A percentile compares a stretch with the other conserved stretches of the same genome.
These are phyloP conservation scores for Stagonosporopsis chrysanthemi DNA, from an alignment of 2,329 filamentous ascomycete genomes.

Conservation along the genomic window DNA sequence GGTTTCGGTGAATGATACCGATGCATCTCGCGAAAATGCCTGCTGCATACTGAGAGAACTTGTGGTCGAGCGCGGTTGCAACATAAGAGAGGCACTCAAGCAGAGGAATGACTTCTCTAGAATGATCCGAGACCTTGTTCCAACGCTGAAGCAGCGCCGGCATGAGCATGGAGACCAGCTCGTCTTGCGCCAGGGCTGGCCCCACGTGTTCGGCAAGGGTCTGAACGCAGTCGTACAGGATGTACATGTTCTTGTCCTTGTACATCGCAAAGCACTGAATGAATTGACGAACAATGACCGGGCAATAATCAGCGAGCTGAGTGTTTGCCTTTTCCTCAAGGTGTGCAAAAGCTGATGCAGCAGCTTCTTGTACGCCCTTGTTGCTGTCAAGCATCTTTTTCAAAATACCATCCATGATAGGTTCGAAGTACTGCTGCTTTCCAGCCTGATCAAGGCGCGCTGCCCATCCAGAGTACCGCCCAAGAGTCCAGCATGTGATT, in stretches of 20 bases:
- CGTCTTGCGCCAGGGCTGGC: conserved; percentile 77
- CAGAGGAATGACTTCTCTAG: conserved; percentile 90
- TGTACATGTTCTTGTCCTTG: conserved; percentile 99
- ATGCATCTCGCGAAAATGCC: conserved; percentile 89
- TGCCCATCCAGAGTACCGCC: conserved; percentile 92
- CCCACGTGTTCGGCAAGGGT: conserved; percentile 93
- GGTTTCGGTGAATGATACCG: conserved; percentile 88
- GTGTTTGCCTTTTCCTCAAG: conserved; percentile 91
- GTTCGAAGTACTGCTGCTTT: conserved; percentile 83
- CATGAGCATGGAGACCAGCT: conserved; percentile 88
- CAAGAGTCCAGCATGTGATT: conserved; percentile 97
- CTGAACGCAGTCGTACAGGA: conserved; percentile 97
- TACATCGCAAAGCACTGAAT: conserved; percentile 92
- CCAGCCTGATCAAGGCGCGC: conserved; percentile 74
- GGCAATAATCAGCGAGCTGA: conserved; percentile 82
- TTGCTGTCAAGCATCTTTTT: conserved; percentile 95
- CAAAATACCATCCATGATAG: conserved; percentile 96
- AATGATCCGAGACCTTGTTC: conserved; percentile 85
- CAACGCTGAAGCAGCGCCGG: conserved; percentile 89
- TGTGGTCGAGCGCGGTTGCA: conserved; percentile 80
- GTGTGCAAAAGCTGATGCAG: conserved; percentile 93
- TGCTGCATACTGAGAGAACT: conserved; percentile 83
- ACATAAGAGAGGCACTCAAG: conserved; percentile 98
- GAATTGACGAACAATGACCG: conserved; percentile 90
- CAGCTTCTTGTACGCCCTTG: conserved; percentile 97